Base-by-base conservation (phyloP, 2,329 filamentous ascomycete genomes). In the Scedosporium minutisporum region DNA sequence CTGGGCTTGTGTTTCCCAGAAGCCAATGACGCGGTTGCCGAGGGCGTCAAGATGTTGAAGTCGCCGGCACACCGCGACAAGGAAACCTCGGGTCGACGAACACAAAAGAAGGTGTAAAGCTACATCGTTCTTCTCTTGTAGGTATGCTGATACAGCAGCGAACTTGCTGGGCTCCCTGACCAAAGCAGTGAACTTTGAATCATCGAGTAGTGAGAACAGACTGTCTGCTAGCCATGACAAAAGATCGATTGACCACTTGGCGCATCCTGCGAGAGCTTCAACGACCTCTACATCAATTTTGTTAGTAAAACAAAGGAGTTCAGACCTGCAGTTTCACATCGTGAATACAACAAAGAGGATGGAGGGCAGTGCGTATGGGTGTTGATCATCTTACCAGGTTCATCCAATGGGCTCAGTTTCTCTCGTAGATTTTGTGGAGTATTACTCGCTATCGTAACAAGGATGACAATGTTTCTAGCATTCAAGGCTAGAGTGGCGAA, bases 201-300 rank as follows among this genome's bases (percentile, higher is more conserved):
- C 82, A 59, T 80, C 78, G 59, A 81, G 76, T 10, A 87, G 77
- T 48, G 78, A 74, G 65, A 87, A 84, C 2, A 88, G 74, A 18
- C 78, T 78, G 67, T 87, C 83, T n/a, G 78, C 76, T 10, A 87
- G 71, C 83, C 85, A 88, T 2, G 81, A 78, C 57, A 88, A 73
- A 14, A 96, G 78, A 64, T 93, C 88, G 42, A 92, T 79, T 0
- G 85, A 84, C 93, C 93, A 97, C 69, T 84, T 87, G 3, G 89
- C 85, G 62, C 91, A 88, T 23, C 90, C 90, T 4, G 87, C 82
- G 10, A 96, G 77, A 55, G 87, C 84, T 48, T 87, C 84, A 2
- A 93, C 83, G 12, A 91, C 85, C 70, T 93, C 90, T 86, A 64
- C 16, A 16, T 38, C 33, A 51, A 1, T 9, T 51, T 6, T 18